Evolutionary conservation across 768 basidiomycete genomes (phyloP).

Genomic region (Punctularia strigosozonata): DNA sequence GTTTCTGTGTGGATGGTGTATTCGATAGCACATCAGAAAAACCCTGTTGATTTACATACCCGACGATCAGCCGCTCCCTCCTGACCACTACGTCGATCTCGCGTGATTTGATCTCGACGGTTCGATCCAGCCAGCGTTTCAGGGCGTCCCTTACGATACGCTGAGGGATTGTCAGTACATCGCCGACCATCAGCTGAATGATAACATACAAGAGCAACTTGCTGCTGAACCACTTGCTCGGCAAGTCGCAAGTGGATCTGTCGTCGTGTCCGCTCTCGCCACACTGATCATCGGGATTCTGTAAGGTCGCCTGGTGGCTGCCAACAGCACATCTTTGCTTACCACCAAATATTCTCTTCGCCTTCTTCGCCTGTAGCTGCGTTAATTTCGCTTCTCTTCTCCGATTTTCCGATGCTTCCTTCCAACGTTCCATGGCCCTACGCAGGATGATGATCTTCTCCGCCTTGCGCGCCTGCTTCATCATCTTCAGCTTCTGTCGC

Average conservation of each 20-base stretch:
- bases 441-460: constrained; percentile 39
- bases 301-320: constrained; percentile 5
- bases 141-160: constrained; percentile 38
- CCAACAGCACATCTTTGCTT: constrained; percentile 8
- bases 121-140: constrained; percentile 55
- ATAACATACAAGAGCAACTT: constrained; percentile 26
- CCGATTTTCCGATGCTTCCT: constrained; percentile 29
- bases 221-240: constrained; percentile 29
- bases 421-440: constrained; percentile 38
- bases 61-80: constrained; percentile 23
- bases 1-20: too few relatives aligned
- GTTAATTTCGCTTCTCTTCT: constrained; percentile 32
- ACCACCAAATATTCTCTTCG: constrained; percentile 26
- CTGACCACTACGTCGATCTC: constrained; percentile 54
- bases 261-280: constrained; percentile 29
- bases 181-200: constrained; percentile 1
- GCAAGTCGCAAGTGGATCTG: constrained; percentile 28
- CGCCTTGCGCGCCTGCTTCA: constrained; percentile 43
- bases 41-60: too few relatives aligned
- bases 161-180: constrained; percentile 20
- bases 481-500: constrained; percentile 33
- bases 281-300: constrained; percentile 24
- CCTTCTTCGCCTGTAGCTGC: constrained; percentile 27
- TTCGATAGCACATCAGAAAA: too few relatives aligned
- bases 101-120: constrained; percentile 62